Percentiles rank a stretch among this genome's conserved stretches.
Evolutionary conservation across 331 rosid species (phyloP).

Genomic region (Spiraea crenata): DNA sequence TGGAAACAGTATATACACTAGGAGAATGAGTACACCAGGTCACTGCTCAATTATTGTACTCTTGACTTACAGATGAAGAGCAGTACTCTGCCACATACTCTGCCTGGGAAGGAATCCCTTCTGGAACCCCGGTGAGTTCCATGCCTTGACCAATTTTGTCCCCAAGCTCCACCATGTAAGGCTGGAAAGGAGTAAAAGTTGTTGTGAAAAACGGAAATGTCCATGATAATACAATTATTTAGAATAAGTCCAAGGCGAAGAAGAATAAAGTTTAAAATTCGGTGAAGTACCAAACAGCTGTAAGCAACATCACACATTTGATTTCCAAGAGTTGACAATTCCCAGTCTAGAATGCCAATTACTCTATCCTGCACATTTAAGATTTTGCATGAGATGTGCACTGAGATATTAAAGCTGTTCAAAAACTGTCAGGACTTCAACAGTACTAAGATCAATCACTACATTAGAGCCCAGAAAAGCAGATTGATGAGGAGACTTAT

Average conservation of each 20-base stretch:
- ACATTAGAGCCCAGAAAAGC: background rate
- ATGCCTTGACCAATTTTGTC: slow-evolving; percentile 42
- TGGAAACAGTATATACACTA: background rate
- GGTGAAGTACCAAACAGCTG: slow-evolving; percentile 59
- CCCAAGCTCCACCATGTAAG: slow-evolving; percentile 46
- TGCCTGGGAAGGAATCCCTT: slow-evolving; percentile 79
- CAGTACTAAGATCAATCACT: slow-evolving; percentile 12
- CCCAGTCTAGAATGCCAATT: slow-evolving; percentile 96
- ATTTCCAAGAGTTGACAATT: slow-evolving; percentile 91
- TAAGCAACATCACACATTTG: slow-evolving; percentile 95
- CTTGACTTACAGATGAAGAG: slow-evolving; percentile 59
- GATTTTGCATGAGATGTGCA: slow-evolving; percentile 24
- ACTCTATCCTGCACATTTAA: slow-evolving; percentile 82
- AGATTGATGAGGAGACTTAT: background rate
- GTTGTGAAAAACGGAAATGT: slow-evolving; percentile 6
- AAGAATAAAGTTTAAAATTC: slow-evolving; percentile 19
- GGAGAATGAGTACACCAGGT: background rate
- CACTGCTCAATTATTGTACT: background rate
- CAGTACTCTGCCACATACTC: slow-evolving; percentile 88
- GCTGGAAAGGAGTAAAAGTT: slow-evolving; percentile 47
- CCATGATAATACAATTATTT: slow-evolving; percentile 6
- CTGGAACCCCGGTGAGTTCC: slow-evolving; percentile 55
- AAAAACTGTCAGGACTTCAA: slow-evolving; percentile 16
- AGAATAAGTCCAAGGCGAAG: slow-evolving; percentile 2
- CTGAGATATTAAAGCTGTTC: slow-evolving; percentile 21